A percentile compares a stretch with the other conserved stretches of the same genome.
Evolutionary conservation across 345 rosid genomes (phyloP).

Genomic region (Laguncularia racemosa): DNA sequence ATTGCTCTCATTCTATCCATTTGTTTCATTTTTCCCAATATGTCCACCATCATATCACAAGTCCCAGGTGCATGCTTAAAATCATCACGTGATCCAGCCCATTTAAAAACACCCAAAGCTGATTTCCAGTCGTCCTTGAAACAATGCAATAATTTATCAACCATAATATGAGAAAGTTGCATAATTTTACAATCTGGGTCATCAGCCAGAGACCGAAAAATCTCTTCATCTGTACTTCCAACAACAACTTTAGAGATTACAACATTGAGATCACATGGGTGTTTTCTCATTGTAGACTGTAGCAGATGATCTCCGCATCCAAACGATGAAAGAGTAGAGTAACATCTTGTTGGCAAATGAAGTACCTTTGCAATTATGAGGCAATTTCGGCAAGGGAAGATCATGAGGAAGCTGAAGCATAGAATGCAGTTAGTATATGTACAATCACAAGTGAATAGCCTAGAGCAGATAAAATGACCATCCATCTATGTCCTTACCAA

Average conservation of each 20-base stretch:
- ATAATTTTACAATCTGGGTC: slow-evolving; percentile 31
- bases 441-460: no score
- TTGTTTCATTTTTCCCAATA: slow-evolving; percentile 60
- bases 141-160: slow-evolving; percentile 43
- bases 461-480: no score
- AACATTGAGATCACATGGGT: slow-evolving; percentile 18
- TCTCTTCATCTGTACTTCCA: slow-evolving; percentile 43
- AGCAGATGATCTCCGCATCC: slow-evolving; percentile 8
- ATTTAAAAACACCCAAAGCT: slow-evolving; percentile 60
- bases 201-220: slow-evolving; percentile 25
- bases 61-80: slow-evolving; percentile 34
- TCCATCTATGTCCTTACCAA: no score
- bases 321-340: background rate
- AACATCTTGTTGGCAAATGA: no score
- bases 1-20: slow-evolving; percentile 58
- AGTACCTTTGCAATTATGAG: no score
- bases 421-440: no score
- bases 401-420: no score
- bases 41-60: slow-evolving; percentile 55
- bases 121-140: slow-evolving; percentile 85
- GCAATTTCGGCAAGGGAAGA: no score
- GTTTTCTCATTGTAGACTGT: slow-evolving; percentile 5
- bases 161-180: slow-evolving; percentile 33
- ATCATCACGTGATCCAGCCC: slow-evolving; percentile 49
- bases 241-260: slow-evolving; percentile 24